These are phyloP conservation scores for Calycina herbarum DNA, from an alignment of 2,329 filamentous ascomycete species.

Conservation along the genomic window DNA sequence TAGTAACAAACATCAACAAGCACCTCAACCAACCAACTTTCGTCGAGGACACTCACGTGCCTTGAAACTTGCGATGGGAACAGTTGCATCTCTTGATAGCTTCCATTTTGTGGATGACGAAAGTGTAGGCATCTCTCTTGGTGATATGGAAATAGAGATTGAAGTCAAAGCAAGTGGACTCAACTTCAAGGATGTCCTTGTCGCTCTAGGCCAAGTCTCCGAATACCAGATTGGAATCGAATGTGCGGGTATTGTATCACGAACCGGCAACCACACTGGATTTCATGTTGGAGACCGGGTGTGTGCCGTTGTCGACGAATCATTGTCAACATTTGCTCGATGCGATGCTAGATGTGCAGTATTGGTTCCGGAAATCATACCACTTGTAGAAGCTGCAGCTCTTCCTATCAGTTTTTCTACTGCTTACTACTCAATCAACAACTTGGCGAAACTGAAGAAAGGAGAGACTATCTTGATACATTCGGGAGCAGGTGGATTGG, in stretches of 20 bases:
- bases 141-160: conserved; percentile 17
- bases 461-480: conserved; percentile 38
- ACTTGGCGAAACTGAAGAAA: conserved; percentile 20
- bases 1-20: background rate
- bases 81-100: conserved; percentile 20
- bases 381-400: conserved; percentile 27
- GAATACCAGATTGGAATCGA: conserved; percentile 22
- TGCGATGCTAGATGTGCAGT: background rate
- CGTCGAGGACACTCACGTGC: background rate
- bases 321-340: conserved; percentile 21
- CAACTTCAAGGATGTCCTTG: conserved; percentile 25
- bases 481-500: conserved; percentile 35
- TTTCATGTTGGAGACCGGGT: conserved; percentile 14
- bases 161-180: conserved; percentile 18
- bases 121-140: background rate
- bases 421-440: conserved; percentile 24
- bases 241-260: conserved; percentile 1
- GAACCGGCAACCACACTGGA: background rate
- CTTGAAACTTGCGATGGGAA: conserved; percentile 15
- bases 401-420: conserved; percentile 24
- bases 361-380: conserved; percentile 20
- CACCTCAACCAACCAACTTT: background rate
- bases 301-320: conserved; percentile 25
- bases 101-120: conserved; percentile 21
- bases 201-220: conserved; percentile 26